phyloP scores from a whole-genome alignment of 768 basidiomycete species.

The Boletus patriciae region DNA sequence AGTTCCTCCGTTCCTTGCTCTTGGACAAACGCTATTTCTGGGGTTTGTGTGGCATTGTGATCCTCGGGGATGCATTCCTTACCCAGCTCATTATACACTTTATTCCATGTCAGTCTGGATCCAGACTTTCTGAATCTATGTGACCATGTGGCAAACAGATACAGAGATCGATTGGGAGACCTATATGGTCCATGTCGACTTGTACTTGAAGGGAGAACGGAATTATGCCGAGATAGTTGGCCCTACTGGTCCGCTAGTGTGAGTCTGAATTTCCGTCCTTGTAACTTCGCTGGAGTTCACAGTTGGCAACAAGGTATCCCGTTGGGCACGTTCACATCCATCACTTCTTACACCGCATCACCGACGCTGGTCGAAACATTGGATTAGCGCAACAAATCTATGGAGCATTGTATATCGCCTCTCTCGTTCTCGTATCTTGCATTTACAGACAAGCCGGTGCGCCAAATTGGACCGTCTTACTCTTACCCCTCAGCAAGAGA shows the following conservation, averaged over 20 bases:
- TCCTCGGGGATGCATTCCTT: conserved; percentile 74
- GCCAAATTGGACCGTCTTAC: conserved; percentile 70
- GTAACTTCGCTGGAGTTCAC: not conserved
- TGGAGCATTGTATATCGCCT: conserved; percentile 65
- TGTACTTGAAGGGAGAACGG: conserved; percentile 78
- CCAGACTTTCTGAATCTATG: conserved; percentile 4
- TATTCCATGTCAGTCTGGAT: conserved; percentile 69
- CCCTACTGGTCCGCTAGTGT: conserved; percentile 94
- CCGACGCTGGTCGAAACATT: conserved; percentile 60
- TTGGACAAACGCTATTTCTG: conserved; percentile 64
- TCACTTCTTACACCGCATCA: conserved; percentile 62
- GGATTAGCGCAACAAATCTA: conserved; percentile 76
- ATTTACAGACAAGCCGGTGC: conserved; percentile 65
- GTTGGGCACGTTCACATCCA: conserved; percentile 91
- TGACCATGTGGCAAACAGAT: conserved; percentile 51
- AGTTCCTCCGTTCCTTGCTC: conserved; percentile 31
- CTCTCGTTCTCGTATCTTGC: conserved; percentile 60
- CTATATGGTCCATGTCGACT: conserved; percentile 84
- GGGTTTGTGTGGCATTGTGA: conserved; percentile 58
- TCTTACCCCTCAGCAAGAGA: conserved; percentile 87
- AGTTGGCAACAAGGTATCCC: conserved; percentile 67
- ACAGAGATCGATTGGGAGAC: conserved; percentile 99
- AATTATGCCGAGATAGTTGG: conserved; percentile 82
- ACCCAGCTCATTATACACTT: conserved; percentile 79
- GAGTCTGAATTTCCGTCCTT: conserved; percentile 23